phyloP scores from a whole-genome alignment of 2,329 filamentous ascomycete genomes.

The Apiospora rasikravindrae region DNA sequence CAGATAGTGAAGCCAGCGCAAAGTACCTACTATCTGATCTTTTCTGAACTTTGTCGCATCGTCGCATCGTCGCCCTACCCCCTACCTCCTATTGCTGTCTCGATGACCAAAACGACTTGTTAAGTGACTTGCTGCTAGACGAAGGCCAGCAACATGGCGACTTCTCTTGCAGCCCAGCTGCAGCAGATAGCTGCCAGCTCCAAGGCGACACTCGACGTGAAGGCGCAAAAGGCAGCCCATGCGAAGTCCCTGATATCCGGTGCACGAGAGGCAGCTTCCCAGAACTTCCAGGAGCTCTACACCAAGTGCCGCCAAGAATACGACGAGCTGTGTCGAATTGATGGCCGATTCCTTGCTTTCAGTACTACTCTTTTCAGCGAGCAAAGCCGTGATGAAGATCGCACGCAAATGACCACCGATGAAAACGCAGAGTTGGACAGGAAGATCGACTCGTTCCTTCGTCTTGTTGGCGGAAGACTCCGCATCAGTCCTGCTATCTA shows the following conservation, averaged over 20 bases:
- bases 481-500: constrained; percentile 88
- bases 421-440: constrained; percentile 84
- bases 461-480: constrained; percentile 75
- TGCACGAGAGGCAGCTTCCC: constrained; percentile 78
- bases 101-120: neutral
- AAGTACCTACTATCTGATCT: constrained; percentile 1
- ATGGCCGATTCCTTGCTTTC: constrained; percentile 78
- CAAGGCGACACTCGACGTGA: constrained; percentile 88
- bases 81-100: neutral
- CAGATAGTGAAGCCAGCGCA: constrained; percentile 13
- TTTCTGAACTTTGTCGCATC: neutral
- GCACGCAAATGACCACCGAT: constrained; percentile 78
- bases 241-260: constrained; percentile 96
- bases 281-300: constrained; percentile 90
- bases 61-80: neutral
- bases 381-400: constrained; percentile 88
- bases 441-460: constrained; percentile 82
- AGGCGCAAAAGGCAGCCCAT: constrained; percentile 89
- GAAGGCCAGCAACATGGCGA: constrained; percentile 64
- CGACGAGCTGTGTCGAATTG: constrained; percentile 86
- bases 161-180: constrained; percentile 90
- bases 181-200: constrained; percentile 89
- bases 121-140: neutral
- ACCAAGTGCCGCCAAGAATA: constrained; percentile 88
- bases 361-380: constrained; percentile 85